Conservation (phyloP, 1,139 yeast species). For the Hyphopichia fennica region DNA sequence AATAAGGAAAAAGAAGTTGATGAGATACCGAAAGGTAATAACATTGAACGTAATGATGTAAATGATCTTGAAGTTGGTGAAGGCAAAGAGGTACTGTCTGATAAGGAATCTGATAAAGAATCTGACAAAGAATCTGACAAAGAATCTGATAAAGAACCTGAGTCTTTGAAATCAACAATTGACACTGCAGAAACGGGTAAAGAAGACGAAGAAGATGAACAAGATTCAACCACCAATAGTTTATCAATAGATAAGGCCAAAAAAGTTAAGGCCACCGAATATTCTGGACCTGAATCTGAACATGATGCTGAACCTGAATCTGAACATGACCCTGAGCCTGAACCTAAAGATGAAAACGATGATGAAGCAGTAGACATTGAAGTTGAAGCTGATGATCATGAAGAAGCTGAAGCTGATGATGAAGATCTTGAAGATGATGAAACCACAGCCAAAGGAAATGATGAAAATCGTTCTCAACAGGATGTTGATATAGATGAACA, state of each 20-base stretch:
- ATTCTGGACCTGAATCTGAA: neutral
- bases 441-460: slow-evolving; percentile 13
- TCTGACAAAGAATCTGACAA: slow-evolving; percentile 11
- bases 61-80: slow-evolving; percentile 8
- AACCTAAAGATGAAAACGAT: slow-evolving; percentile 9
- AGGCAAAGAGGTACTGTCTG: too few species aligned
- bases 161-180: neutral
- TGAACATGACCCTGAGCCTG: neutral
- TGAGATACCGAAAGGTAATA: slow-evolving; percentile 1
- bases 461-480: slow-evolving; percentile 29
- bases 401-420: slow-evolving; percentile 17
- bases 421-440: slow-evolving; percentile 21
- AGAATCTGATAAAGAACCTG: slow-evolving; percentile 8
- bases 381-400: slow-evolving; percentile 5
- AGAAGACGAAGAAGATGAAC: slow-evolving; percentile 8
- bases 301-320: neutral
- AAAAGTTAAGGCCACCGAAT: neutral
- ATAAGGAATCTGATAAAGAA: slow-evolving; percentile 10
- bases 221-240: neutral
- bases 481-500: slow-evolving; percentile 48
- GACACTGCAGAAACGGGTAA: slow-evolving; percentile 4
- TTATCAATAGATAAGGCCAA: neutral
- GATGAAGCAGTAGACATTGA: slow-evolving; percentile 13
- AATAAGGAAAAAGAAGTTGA: neutral
- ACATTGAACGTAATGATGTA: too few species aligned